These are phyloP conservation scores for Xylariaceae sp. DNA, from an alignment of 2,329 filamentous ascomycete genomes.

Conservation along the genomic window DNA sequence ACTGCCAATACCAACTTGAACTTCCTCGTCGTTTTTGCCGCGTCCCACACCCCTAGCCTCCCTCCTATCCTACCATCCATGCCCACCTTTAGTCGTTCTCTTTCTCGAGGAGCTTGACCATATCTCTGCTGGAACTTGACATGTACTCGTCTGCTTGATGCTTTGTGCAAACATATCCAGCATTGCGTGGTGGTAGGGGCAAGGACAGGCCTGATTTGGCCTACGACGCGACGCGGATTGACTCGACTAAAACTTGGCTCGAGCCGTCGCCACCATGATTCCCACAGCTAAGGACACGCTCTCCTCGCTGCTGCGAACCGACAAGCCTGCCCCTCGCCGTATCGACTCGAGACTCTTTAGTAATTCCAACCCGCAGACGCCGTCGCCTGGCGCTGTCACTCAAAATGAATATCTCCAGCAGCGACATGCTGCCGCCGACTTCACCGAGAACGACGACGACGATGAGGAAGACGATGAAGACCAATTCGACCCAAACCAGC, in stretches of 20 bases:
- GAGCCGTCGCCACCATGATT: constrained; percentile 23
- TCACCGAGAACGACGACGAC: constrained; percentile 61
- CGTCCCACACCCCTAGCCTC: neutral
- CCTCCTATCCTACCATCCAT: neutral
- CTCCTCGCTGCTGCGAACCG: constrained; percentile 30
- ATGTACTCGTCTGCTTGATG: constrained; percentile 7
- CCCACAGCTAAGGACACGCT: constrained; percentile 32
- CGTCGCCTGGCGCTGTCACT: constrained; percentile 28
- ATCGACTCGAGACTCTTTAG: constrained; percentile 23
- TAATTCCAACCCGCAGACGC: constrained; percentile 23
- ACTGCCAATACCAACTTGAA: neutral
- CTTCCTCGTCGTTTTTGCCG: neutral
- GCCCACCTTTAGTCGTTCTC: neutral
- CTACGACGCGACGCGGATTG: constrained; percentile 12
- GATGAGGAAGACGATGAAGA: constrained; percentile 40
- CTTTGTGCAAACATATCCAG: constrained; percentile 19
- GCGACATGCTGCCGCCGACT: constrained; percentile 61
- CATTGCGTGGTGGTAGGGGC: constrained; percentile 21
- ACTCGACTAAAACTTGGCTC: neutral
- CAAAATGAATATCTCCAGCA: constrained; percentile 36
- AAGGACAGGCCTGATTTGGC: constrained; percentile 20
- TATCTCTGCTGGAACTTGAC: neutral
- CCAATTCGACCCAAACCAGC: constrained; percentile 28
- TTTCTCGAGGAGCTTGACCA: neutral
- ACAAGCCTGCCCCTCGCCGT: constrained; percentile 21